These are phyloP conservation scores for Mycosphaerella sp. DNA, from an alignment of 2,329 filamentous ascomycete species.

Conservation along the genomic window DNA sequence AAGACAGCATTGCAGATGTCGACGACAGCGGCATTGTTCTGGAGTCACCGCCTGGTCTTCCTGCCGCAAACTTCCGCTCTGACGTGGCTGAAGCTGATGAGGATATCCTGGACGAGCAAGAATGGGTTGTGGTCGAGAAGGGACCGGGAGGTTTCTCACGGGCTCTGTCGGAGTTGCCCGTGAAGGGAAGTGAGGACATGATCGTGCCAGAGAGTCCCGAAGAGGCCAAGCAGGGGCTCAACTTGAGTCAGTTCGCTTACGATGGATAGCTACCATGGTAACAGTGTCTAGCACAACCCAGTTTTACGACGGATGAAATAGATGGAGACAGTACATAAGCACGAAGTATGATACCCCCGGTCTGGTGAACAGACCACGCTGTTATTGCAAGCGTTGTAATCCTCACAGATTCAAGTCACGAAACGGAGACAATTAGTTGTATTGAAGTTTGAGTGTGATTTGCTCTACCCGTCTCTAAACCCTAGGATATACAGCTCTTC, in stretches of 20 bases:
- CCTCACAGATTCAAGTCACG: too few species aligned
- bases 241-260: constrained; percentile 38
- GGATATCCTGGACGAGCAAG: constrained; percentile 21
- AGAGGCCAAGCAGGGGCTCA: constrained; percentile 32
- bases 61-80: constrained; percentile 8
- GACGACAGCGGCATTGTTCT: constrained; percentile 15
- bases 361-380: background rate
- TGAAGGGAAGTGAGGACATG: constrained; percentile 44
- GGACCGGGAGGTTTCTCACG: constrained; percentile 8
- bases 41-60: constrained; percentile 6
- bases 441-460: too few species aligned
- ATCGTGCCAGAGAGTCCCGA: constrained; percentile 42
- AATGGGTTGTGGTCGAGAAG: constrained; percentile 25
- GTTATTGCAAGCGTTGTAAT: background rate
- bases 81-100: constrained; percentile 20
- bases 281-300: background rate
- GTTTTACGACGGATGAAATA: background rate
- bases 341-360: background rate
- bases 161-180: constrained; percentile 18
- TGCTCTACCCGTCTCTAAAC: too few species aligned
- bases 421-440: too few species aligned
- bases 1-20: constrained; percentile 3
- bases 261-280: constrained; percentile 14
- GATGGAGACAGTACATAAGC: background rate
- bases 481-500: too few species aligned